Evolutionary conservation across 305 asterid genomes (phyloP), one percentile per base, ranked within the genome.

Genomic region (Fraxinus latifolia): DNA sequence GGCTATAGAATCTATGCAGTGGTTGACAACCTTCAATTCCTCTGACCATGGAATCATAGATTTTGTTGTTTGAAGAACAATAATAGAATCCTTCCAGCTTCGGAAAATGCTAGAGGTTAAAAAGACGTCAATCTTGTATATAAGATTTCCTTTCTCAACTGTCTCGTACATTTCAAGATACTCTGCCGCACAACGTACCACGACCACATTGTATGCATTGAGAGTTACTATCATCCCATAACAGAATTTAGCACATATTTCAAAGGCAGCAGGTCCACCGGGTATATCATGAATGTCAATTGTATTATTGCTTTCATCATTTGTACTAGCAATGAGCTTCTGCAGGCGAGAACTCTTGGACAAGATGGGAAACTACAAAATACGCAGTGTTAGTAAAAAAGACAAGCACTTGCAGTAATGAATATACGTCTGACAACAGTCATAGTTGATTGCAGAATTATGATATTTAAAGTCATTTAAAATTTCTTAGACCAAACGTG

Each of bases 41-140:
- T 93, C 97, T 0, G 97, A 88, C 93, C 90, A 88, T 6, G 97
- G 93, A 78, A 88, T 92, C 81, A 90, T 84, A 39, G 92, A 83
- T 78, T 90, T 91, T 31, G 94, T 89, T 0, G 96, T 88, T 79
- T 91, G 95, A 65, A 94, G 95, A 65, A 89, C 96, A 25, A 91
- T 91, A 8, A 94, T 90, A 3, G 98, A 89, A 83, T 92, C 98
- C 80, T 94, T 94, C 98, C 98, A 94, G 87, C 92, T 91, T 12
- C 96, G 86, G 82, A 94, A 89, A 82, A 94, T 88, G 90, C 95
- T 89, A 2, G 96, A 94, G n/a, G 83, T 86, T 14, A 94, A 91
- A 81, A 94, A 94, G 81, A 94, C 94, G 19, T 94, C 97, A 47
- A 92, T 88, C 81, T 94, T 94, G 92, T 89, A 91, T 6, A 88